These are phyloP conservation scores for Aspergillus nanangensis DNA, from an alignment of 495 filamentous ascomycete species.

Conservation along the genomic window DNA sequence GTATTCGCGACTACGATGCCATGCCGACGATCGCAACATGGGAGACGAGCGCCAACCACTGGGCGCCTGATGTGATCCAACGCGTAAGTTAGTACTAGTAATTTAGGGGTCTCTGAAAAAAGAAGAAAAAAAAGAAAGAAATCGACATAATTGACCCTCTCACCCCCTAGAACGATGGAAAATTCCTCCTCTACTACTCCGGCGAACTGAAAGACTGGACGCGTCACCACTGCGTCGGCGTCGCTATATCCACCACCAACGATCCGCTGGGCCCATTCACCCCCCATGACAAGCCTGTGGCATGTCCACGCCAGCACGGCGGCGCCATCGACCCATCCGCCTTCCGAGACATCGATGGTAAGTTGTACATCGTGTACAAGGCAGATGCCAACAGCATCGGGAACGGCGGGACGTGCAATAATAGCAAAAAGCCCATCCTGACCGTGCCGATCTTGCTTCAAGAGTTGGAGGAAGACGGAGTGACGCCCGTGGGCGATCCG, in stretches of 20 bases:
- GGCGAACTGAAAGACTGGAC: slow-evolving; percentile 31
- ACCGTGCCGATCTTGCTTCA: slow-evolving; percentile 57
- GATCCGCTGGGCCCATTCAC: slow-evolving; percentile 46
- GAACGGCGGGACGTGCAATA: slow-evolving; percentile 50
- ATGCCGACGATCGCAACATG: slow-evolving; percentile 22
- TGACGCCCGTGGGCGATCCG: slow-evolving; percentile 42
- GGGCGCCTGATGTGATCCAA: slow-evolving; percentile 34
- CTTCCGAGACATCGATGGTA: slow-evolving; percentile 45
- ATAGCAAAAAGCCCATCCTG: slow-evolving; percentile 37
- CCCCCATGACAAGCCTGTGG: slow-evolving; percentile 31
- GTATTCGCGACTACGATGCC: slow-evolving; percentile 21
- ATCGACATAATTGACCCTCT: neutral
- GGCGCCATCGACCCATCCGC: slow-evolving; percentile 55
- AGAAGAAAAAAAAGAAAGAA: no score
- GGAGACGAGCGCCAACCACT: slow-evolving; percentile 23
- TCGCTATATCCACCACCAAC: slow-evolving; percentile 32
- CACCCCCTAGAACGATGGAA: slow-evolving; percentile 29
- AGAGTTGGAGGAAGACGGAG: slow-evolving; percentile 47
- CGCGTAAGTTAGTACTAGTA: slow-evolving; percentile 17
- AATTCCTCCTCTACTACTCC: slow-evolving; percentile 54
- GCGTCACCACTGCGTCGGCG: slow-evolving; percentile 49
- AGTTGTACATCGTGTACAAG: slow-evolving; percentile 55
- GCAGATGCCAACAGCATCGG: slow-evolving; percentile 56
- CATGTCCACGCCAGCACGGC: slow-evolving; percentile 46
- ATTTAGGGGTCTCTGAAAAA: no score